These are phyloP conservation scores for Trichophyton benhamiae DNA, from an alignment of 2,329 filamentous ascomycete species.

Conservation along the genomic window DNA sequence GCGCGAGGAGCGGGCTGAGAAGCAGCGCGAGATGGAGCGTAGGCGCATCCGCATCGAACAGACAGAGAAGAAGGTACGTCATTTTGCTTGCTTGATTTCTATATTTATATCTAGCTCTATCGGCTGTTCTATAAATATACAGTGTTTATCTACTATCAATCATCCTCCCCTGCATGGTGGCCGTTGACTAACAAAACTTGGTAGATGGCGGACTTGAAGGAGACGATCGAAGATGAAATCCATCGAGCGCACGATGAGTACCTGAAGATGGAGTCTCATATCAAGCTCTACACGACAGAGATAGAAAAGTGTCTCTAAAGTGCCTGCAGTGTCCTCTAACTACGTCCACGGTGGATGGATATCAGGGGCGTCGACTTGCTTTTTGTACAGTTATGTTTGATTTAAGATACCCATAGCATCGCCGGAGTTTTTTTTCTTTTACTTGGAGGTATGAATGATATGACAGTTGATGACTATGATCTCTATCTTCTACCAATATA, in stretches of 20 bases:
- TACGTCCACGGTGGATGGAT: too few species aligned
- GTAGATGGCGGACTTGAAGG: conserved; percentile 93
- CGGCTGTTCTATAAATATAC: neutral
- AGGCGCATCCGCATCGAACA: conserved; percentile 89
- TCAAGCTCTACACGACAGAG: conserved; percentile 94
- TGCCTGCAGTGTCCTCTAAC: neutral
- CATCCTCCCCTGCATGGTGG: too few species aligned
- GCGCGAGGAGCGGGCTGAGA: conserved; percentile 72
- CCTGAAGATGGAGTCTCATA: conserved; percentile 92
- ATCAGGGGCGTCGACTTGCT: conserved; percentile 14
- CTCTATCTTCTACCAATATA: conserved; percentile 15
- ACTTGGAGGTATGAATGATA: conserved; percentile 20
- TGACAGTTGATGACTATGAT: conserved; percentile 29
- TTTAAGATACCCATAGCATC: conserved; percentile 15
- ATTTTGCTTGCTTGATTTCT: conserved; percentile 3
- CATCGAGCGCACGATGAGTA: conserved; percentile 86
- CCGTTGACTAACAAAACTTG: conserved; percentile 15
- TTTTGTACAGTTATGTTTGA: conserved; percentile 8
- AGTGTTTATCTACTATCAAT: too few species aligned
- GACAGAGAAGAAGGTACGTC: conserved; percentile 86
- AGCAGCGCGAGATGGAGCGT: conserved; percentile 83
- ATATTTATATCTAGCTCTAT: conserved; percentile 1
- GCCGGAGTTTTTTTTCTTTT: neutral
- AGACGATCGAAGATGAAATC: conserved; percentile 92
- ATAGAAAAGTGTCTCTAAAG: conserved; percentile 75